phyloP scores from a whole-genome alignment of 495 filamentous ascomycete species.

The Symbiotaphrina buchneri region DNA sequence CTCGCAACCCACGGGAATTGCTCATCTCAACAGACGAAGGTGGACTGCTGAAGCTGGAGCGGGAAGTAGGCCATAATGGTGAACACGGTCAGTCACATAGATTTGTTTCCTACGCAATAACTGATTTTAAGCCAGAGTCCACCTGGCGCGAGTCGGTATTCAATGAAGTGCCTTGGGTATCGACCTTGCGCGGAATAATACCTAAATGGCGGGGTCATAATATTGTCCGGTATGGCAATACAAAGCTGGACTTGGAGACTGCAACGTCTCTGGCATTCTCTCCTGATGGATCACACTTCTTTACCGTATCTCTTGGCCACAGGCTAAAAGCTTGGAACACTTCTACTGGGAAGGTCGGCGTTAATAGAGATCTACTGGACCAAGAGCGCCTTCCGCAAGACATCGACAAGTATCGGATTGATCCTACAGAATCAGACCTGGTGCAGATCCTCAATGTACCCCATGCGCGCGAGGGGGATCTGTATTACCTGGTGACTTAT shows the following conservation, averaged over 20 bases:
- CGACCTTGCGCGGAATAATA: slow-evolving; percentile 47
- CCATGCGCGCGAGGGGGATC: slow-evolving; percentile 27
- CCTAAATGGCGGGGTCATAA: slow-evolving; percentile 44
- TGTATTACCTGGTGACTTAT: slow-evolving; percentile 60
- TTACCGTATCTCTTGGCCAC: slow-evolving; percentile 73
- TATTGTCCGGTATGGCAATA: slow-evolving; percentile 38
- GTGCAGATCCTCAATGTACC: slow-evolving; percentile 44
- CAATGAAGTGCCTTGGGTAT: slow-evolving; percentile 55
- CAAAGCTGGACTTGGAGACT: slow-evolving; percentile 39
- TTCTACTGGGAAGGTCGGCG: slow-evolving; percentile 42
- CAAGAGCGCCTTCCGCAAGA: slow-evolving; percentile 30
- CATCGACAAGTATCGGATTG: slow-evolving; percentile 42
- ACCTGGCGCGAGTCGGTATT: slow-evolving; percentile 61
- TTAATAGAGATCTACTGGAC: slow-evolving; percentile 46
- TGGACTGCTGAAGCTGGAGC: slow-evolving; percentile 48
- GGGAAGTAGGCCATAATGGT: slow-evolving; percentile 44
- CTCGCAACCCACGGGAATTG: slow-evolving; percentile 45
- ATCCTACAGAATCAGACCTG: slow-evolving; percentile 47
- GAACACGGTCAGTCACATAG: slow-evolving; percentile 8
- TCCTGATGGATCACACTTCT: slow-evolving; percentile 45
- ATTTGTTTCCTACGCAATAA: slow-evolving; percentile 1
- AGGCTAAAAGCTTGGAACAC: slow-evolving; percentile 73
- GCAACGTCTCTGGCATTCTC: slow-evolving; percentile 40
- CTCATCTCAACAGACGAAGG: slow-evolving; percentile 71
- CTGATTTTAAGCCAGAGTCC: slow-evolving; percentile 18